Evolutionary conservation across 2,329 filamentous ascomycete genomes (phyloP).

Genomic region (Colletotrichum somersetense): DNA sequence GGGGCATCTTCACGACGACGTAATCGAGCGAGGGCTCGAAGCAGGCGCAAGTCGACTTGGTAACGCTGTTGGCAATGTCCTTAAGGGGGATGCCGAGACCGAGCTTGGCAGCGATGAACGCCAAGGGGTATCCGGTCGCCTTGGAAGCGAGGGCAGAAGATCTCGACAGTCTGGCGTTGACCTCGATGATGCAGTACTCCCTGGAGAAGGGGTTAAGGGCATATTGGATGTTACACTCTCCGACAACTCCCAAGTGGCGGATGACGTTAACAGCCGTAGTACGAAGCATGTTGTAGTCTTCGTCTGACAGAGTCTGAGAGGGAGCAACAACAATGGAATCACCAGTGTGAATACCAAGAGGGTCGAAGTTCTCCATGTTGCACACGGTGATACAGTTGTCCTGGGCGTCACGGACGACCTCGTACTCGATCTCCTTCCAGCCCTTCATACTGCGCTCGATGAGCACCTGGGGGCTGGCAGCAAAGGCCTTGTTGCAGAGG

Average conservation of each 20-base stretch:
- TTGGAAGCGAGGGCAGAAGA: slow-evolving; percentile 97
- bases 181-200: slow-evolving; percentile 99
- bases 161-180: slow-evolving; percentile 95
- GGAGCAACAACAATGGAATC: slow-evolving; percentile 98
- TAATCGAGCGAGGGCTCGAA: slow-evolving; percentile 99
- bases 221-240: slow-evolving; percentile 99
- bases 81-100: slow-evolving; percentile 95
- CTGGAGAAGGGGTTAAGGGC: slow-evolving; percentile 94
- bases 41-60: slow-evolving; percentile 94
- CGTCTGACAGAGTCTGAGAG: slow-evolving; percentile 95
- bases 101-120: slow-evolving; percentile 96
- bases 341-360: slow-evolving; percentile 96
- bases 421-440: slow-evolving; percentile 99
- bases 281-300: slow-evolving; percentile 99
- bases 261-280: slow-evolving; percentile 98
- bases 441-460: slow-evolving; percentile 99
- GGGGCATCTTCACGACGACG: slow-evolving; percentile 97
- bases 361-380: slow-evolving; percentile 99
- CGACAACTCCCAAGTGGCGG: slow-evolving; percentile 94
- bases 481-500: slow-evolving; percentile 94
- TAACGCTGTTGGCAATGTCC: slow-evolving; percentile 96
- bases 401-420: slow-evolving; percentile 93
- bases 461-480: slow-evolving; percentile 93
- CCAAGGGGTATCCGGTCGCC: slow-evolving; percentile 94
- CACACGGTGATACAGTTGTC: slow-evolving; percentile 99